These are phyloP conservation scores for Xylaria sp. DNA, from an alignment of 2,329 filamentous ascomycete species.

Conservation along the genomic window DNA sequence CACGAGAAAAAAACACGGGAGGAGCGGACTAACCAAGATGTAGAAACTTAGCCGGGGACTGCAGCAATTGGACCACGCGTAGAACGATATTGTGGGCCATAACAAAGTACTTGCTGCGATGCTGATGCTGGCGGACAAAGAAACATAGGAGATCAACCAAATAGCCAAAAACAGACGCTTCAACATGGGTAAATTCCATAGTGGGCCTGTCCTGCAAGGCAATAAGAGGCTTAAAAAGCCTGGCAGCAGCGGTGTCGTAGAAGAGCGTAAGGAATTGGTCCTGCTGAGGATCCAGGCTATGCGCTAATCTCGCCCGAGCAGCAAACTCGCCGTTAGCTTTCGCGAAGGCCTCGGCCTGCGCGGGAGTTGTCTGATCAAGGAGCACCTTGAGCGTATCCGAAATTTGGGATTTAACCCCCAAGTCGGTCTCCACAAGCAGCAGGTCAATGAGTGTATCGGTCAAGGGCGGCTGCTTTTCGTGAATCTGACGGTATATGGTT, in stretches of 20 bases:
- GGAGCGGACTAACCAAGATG: constrained; percentile 64
- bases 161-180: constrained; percentile 86
- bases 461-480: constrained; percentile 76
- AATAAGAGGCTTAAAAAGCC: constrained; percentile 80
- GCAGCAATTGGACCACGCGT: constrained; percentile 75
- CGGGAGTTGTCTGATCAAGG: constrained; percentile 61
- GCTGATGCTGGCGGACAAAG: constrained; percentile 83
- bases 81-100: constrained; percentile 71
- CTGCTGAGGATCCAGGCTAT: constrained; percentile 62
- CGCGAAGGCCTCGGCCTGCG: constrained; percentile 50
- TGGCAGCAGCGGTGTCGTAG: constrained; percentile 80
- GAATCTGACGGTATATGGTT: constrained; percentile 87
- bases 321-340: constrained; percentile 65
- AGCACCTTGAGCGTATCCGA: constrained; percentile 93
- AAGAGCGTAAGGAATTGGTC: constrained; percentile 82
- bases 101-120: constrained; percentile 83
- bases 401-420: constrained; percentile 92
- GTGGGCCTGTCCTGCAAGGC: constrained; percentile 67
- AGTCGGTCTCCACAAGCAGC: constrained; percentile 81
- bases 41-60: constrained; percentile 82
- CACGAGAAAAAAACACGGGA: not conserved
- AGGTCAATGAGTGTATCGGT: constrained; percentile 92
- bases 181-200: constrained; percentile 69
- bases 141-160: constrained; percentile 90
- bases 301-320: constrained; percentile 46